Percentiles rank a stretch among this genome's conserved stretches.
Evolutionary conservation across 2,329 filamentous ascomycete genomes (phyloP).

Genomic region (Fusarium sp.): DNA sequence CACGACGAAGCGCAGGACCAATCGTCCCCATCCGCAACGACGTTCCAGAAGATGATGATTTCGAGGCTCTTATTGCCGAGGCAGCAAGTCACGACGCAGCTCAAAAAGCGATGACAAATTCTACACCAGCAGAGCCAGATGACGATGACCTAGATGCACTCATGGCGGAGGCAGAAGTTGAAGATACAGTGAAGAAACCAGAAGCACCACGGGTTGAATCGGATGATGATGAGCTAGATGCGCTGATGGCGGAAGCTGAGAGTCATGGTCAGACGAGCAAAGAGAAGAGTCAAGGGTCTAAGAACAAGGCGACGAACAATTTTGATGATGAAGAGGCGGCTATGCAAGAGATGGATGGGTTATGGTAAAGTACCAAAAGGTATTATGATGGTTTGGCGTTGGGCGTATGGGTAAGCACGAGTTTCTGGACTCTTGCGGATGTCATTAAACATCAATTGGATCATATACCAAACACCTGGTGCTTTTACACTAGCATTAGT

Average conservation of each 20-base stretch:
- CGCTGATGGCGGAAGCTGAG: constrained; percentile 61
- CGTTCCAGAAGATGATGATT: constrained; percentile 56
- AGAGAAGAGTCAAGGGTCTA: neutral
- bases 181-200: constrained; percentile 21
- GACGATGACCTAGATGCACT: constrained; percentile 62
- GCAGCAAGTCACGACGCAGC: constrained; percentile 45
- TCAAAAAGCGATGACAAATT: constrained; percentile 24
- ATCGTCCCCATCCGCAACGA: constrained; percentile 37
- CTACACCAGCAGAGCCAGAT: constrained; percentile 39
- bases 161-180: constrained; percentile 57
- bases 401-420: neutral
- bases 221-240: constrained; percentile 60
- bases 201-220: constrained; percentile 11
- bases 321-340: constrained; percentile 72
- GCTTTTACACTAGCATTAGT: neutral
- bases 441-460: neutral
- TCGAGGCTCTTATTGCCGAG: constrained; percentile 63
- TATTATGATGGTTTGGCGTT: neutral
- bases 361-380: constrained; percentile 50
- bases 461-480: neutral
- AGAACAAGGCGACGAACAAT: constrained; percentile 40
- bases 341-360: constrained; percentile 69
- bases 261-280: constrained; percentile 21
- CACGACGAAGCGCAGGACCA: constrained; percentile 1
- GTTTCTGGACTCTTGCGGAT: neutral